phyloP scores from a whole-genome alignment of 441 rosid genomes.

The Adansonia gregorii region DNA sequence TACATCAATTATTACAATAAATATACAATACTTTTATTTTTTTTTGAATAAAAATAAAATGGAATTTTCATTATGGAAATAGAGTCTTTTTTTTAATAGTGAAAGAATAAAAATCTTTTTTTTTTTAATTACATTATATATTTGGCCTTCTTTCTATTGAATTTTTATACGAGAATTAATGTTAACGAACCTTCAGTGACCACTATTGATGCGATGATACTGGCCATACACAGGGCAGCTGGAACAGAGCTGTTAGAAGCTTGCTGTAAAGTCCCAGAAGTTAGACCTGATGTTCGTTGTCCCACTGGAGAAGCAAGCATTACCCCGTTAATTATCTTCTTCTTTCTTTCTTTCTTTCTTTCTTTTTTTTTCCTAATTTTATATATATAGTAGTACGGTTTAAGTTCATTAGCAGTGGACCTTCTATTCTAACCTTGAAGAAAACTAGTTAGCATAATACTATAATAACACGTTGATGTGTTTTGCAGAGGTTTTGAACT shows the following conservation, averaged over 20 bases:
- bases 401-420: background rate
- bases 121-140: no score
- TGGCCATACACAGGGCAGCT: constrained; percentile 49
- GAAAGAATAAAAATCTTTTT: no score
- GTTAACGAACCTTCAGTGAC: background rate
- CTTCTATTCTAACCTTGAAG: no score
- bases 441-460: background rate
- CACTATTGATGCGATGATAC: background rate
- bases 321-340: constrained; percentile 53
- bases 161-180: background rate
- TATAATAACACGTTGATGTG: constrained; percentile 17
- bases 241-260: constrained; percentile 80
- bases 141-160: background rate
- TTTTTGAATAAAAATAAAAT: no score
- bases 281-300: constrained; percentile 47
- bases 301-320: constrained; percentile 89
- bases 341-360: no score
- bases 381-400: background rate
- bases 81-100: no score
- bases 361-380: constrained; percentile 6
- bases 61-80: background rate
- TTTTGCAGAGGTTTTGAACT: constrained; percentile 53
- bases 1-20: no score
- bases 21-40: no score
- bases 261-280: constrained; percentile 39